Percentiles rank a stretch among this genome's conserved stretches.
Evolutionary conservation across 2,329 filamentous ascomycete genomes (phyloP).

Genomic region (Penicillium sp.): DNA sequence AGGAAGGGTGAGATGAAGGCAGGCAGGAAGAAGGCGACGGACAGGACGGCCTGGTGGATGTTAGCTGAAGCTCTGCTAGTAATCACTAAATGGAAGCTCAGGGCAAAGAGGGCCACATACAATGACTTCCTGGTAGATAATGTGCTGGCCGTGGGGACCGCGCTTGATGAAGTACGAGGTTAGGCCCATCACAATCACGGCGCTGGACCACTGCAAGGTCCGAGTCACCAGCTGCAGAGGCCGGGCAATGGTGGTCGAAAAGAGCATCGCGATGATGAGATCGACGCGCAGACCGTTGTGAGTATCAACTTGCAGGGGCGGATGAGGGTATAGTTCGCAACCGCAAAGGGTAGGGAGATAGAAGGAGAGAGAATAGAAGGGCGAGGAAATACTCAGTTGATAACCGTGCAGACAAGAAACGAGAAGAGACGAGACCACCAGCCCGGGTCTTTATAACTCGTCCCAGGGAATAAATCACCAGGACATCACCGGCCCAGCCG

Average conservation of each 20-base stretch:
- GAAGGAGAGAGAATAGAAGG: not conserved
- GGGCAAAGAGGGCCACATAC: slow-evolving; percentile 14
- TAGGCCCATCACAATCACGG: slow-evolving; percentile 25
- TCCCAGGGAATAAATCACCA: not conserved
- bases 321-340: too few species aligned
- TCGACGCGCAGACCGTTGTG: too few species aligned
- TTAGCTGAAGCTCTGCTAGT: slow-evolving; percentile 5
- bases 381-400: not conserved
- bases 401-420: not conserved
- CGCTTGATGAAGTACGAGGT: slow-evolving; percentile 22
- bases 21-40: slow-evolving; percentile 44
- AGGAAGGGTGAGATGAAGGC: slow-evolving; percentile 44
- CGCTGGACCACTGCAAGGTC: slow-evolving; percentile 21
- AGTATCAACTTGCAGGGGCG: too few species aligned
- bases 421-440: not conserved
- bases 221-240: slow-evolving; percentile 32
- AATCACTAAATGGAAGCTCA: too few species aligned
- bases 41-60: slow-evolving; percentile 29
- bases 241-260: slow-evolving; percentile 27
- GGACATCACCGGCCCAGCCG: slow-evolving; percentile 1
- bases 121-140: slow-evolving; percentile 26
- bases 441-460: not conserved
- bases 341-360: too few species aligned
- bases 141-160: slow-evolving; percentile 19
- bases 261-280: slow-evolving; percentile 19